These are phyloP conservation scores for Violaceomyces palustris DNA, from an alignment of 1,284 basidiomycete species.

Conservation along the genomic window DNA sequence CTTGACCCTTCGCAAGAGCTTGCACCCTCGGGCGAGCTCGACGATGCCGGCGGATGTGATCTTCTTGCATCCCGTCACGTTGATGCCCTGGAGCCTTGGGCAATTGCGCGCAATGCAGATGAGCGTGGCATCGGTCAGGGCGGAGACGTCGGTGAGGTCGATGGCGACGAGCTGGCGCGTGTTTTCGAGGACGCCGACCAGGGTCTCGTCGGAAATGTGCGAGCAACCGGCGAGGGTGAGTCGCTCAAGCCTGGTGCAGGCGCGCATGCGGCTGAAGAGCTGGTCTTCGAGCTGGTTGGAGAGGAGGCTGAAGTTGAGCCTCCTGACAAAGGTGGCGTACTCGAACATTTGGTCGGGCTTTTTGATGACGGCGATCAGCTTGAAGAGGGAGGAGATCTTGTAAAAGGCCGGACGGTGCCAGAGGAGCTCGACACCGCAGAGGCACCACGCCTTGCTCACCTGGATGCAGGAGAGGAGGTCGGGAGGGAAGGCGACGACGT, in stretches of 20 bases:
- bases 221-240: conserved; percentile 83
- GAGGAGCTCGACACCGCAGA: conserved; percentile 86
- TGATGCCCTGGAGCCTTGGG: conserved; percentile 81
- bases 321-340: conserved; percentile 80
- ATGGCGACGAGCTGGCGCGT: conserved; percentile 78
- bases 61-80: conserved; percentile 75
- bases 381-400: conserved; percentile 67
- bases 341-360: conserved; percentile 65
- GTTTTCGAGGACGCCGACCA: conserved; percentile 65
- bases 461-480: conserved; percentile 60
- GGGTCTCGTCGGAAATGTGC: conserved; percentile 65
- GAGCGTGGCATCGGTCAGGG: conserved; percentile 46
- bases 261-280: conserved; percentile 67
- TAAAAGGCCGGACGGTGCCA: conserved; percentile 87
- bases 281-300: conserved; percentile 71
- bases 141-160: conserved; percentile 65
- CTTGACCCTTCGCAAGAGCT: conserved; percentile 64
- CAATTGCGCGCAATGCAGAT: conserved; percentile 57
- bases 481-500: conserved; percentile 70
- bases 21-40: conserved; percentile 71
- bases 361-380: conserved; percentile 52
- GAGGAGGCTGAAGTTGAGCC: conserved; percentile 81
- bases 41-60: conserved; percentile 77
- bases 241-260: conserved; percentile 80
- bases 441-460: conserved; percentile 88